Evolutionary conservation across 148 eudicot genomes (phyloP), one percentile per base, ranked within the genome.

Genomic region (Cornus florida): DNA sequence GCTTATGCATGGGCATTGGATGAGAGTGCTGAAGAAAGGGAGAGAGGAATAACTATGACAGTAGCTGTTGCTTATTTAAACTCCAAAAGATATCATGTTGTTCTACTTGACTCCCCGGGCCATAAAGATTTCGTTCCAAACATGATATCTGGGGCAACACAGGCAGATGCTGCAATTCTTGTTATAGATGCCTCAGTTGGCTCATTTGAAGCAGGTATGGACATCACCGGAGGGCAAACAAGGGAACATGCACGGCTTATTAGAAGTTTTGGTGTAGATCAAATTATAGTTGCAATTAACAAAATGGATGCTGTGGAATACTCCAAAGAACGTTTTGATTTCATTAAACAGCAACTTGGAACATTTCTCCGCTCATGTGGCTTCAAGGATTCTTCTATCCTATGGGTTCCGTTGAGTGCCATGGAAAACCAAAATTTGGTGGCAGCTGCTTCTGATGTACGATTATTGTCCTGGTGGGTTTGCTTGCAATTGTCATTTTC

Each of bases 1-100:
- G 93, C 99, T 65, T 96, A 90, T 89, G 99, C 99, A 73, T 96
- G 98, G 98, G 99, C 98, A 65, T 84, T 96, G 83, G 99, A 96
- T 89, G 95, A 96, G 86, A 92, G 98, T 85, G 84, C 89, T 74
- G 99, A 96, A 92, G 99, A 96, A 90, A 89, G 99, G 79, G 99
- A 96, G 85, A 86, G 99, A 80, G 99, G 99, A 70, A 91, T 96
- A 83, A 96, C 99, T 66, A 96, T 96, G 99, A 96, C 94, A 20
- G 99, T 96, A 73, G 99, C 89, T 73, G 99, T 96, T 90, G 99
- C 99, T 70, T 96, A 89, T 87, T 92, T 96, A 84, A 88, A 91
- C 83, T 89, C 98, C 71, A 91, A 86, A 78, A 91, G 76, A 68
- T 96, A 91, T 80, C 94, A 87, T 73, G 91, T 96, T 71, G 99